Evolutionary conservation across 1,284 basidiomycete species (phyloP).

Genomic region (Hypsizygus ulmarius): DNA sequence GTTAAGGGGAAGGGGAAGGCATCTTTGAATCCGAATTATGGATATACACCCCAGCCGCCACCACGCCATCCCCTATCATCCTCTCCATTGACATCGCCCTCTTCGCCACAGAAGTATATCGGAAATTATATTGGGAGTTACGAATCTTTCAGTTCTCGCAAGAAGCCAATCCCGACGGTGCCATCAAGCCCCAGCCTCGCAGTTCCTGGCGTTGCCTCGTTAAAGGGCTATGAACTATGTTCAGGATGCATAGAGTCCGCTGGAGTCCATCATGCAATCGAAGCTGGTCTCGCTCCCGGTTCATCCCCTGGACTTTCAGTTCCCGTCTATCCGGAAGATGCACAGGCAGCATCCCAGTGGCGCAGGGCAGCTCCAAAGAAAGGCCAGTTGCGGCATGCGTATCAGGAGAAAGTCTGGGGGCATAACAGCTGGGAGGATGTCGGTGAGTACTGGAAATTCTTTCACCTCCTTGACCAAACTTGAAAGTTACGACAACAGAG

Average conservation of each 20-base stretch:
- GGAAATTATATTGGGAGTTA: constrained; percentile 31
- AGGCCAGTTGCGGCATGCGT: constrained; percentile 78
- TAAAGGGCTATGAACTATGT: constrained; percentile 79
- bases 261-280: constrained; percentile 75
- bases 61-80: constrained; percentile 21
- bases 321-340: constrained; percentile 47
- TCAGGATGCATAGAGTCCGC: constrained; percentile 71
- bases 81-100: constrained; percentile 38
- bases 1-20: constrained; percentile 27
- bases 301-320: constrained; percentile 42
- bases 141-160: constrained; percentile 20
- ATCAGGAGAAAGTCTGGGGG: constrained; percentile 82
- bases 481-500: constrained; percentile 40
- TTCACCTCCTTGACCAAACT: neutral
- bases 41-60: constrained; percentile 23
- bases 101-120: constrained; percentile 26
- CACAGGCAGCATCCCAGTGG: constrained; percentile 51
- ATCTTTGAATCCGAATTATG: constrained; percentile 14
- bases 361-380: constrained; percentile 66
- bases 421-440: constrained; percentile 81
- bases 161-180: constrained; percentile 40
- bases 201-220: constrained; percentile 13
- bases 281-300: constrained; percentile 47
- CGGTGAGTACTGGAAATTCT: constrained; percentile 50
- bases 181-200: constrained; percentile 26